Evolutionary conservation across 2,329 filamentous ascomycete genomes (phyloP).

Genomic region (Paecilomyces fulvus): DNA sequence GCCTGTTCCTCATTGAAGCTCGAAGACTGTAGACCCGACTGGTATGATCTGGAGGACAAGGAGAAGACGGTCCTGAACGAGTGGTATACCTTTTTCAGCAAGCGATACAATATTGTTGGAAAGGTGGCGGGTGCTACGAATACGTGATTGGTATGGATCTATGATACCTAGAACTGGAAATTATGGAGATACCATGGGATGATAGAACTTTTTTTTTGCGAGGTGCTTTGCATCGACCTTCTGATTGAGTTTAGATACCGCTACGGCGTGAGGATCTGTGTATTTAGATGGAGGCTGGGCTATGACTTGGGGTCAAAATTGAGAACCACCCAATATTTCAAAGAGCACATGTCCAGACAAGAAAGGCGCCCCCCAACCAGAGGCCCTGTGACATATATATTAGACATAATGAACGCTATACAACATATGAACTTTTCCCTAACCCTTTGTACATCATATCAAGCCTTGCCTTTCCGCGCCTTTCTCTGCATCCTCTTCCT

Average conservation of each 20-base stretch:
- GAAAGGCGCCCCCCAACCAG: background rate
- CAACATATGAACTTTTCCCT: slow-evolving; percentile 2
- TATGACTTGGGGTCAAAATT: too few relatives aligned
- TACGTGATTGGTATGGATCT: slow-evolving; percentile 13
- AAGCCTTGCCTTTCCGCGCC: slow-evolving; percentile 45
- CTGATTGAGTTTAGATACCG: too few relatives aligned
- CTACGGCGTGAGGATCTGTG: too few relatives aligned
- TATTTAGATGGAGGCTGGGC: too few relatives aligned
- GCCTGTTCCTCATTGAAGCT: slow-evolving; percentile 77
- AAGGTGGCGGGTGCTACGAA: slow-evolving; percentile 35
- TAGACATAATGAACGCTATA: background rate
- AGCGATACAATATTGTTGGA: slow-evolving; percentile 75
- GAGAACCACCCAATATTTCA: background rate
- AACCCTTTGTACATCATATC: background rate
- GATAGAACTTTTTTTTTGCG: background rate
- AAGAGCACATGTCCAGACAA: background rate
- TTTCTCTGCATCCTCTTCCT: slow-evolving; percentile 71
- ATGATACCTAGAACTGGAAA: background rate
- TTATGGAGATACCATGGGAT: background rate
- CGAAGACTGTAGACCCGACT: slow-evolving; percentile 75
- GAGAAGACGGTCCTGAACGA: slow-evolving; percentile 79
- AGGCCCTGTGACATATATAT: background rate
- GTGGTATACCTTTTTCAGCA: slow-evolving; percentile 94
- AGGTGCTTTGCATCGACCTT: too few relatives aligned
- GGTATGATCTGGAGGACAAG: slow-evolving; percentile 73